Evolutionary conservation across 352 stramenopile species (phyloP), one percentile per base, ranked within the genome.

Genomic region (Phytophthora pluvialis): DNA sequence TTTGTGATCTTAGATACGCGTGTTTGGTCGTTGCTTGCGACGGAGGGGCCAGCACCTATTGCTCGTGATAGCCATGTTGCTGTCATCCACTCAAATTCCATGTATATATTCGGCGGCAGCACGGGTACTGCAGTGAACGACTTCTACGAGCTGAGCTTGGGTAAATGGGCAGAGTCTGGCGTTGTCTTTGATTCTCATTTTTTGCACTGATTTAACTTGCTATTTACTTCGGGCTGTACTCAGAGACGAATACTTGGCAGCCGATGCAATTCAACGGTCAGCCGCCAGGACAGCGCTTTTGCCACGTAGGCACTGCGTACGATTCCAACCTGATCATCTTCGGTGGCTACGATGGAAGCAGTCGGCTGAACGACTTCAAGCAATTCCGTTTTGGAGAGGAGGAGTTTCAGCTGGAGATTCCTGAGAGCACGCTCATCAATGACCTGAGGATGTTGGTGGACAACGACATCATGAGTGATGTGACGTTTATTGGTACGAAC

Each of bases 101-200:
- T 98, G 91, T 98, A 96, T 77, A 91, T 98, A 33, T 98, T 98
- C 77, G 93, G 91, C n/a, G 97, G 97, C 7, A 98, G 90, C 25
- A 99, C 93, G 35, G 97, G 97, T 46, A 97, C 78, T 42, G 96
- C 97, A 15, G 98, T 99, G 88, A 99, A 99, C 73, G 97, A 99
- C 75, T 98, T 99, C 53, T 93, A 98, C 67, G 97, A 99, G 60
- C 81, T 99, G 3, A 91, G 85, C 40, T 64, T 96, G 35, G 80
- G 86, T 91, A 64, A 43, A 68, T 52, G 13, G 31, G 21, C 5
- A 42, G 15, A 31, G 35, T 15, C 10, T 29, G 9, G 28, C n/a
- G 12, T 16, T 32, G 21, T 7, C n/a, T 26, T 32, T 16, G 33
- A 43, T 33, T 29, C 5, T 29, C 15, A 18, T 26, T 33, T 57